These are phyloP conservation scores for Serendipita sp. DNA, from an alignment of 768 basidiomycete species.

Conservation along the genomic window DNA sequence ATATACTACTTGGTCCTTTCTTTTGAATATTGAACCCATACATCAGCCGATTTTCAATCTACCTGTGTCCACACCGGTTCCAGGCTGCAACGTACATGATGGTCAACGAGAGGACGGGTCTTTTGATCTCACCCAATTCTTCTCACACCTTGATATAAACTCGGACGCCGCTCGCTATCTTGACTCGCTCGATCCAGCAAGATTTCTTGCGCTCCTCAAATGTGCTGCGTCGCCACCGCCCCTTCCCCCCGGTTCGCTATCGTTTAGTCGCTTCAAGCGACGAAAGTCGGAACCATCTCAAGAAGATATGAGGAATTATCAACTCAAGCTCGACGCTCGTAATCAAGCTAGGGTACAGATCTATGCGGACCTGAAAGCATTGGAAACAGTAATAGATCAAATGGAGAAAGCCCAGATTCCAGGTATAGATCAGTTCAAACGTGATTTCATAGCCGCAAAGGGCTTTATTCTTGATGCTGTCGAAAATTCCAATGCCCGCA, in stretches of 20 bases:
- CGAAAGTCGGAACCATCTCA: slow-evolving; percentile 4
- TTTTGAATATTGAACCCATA: background rate
- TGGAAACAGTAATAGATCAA: background rate
- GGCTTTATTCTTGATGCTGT: background rate
- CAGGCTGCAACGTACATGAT: background rate
- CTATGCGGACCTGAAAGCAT: background rate
- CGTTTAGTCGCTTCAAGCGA: background rate
- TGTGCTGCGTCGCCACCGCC: background rate
- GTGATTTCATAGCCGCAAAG: background rate
- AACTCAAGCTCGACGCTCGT: background rate
- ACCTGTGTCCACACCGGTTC: background rate
- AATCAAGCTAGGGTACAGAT: background rate
- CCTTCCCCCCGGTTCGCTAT: background rate
- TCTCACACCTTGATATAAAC: background rate
- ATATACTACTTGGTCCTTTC: too few relatives aligned
- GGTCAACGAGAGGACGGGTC: background rate
- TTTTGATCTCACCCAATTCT: background rate
- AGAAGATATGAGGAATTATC: background rate
- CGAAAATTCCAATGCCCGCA: background rate
- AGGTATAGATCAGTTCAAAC: background rate
- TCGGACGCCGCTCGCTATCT: background rate
- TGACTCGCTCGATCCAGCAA: background rate
- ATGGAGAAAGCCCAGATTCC: background rate
- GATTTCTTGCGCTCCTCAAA: background rate
- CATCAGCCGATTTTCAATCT: background rate